Evolutionary conservation across 1,139 yeast genomes (phyloP).

Genomic region (Blastobotrys capitulatus): DNA sequence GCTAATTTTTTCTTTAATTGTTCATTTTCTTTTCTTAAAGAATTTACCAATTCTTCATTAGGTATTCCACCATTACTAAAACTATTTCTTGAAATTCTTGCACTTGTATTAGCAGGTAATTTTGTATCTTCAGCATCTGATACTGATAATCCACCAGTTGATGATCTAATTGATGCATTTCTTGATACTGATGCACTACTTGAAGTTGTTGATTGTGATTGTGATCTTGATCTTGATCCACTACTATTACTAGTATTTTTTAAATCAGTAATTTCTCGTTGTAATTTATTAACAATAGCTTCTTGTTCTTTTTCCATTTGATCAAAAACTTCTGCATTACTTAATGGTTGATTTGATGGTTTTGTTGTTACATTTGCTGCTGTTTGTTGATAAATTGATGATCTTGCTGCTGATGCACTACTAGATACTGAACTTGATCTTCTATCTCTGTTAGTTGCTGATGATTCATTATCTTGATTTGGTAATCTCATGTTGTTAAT

Average conservation of each 20-base stretch:
- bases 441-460: slow-evolving; percentile 9
- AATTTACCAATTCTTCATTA: slow-evolving; percentile 2
- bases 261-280: slow-evolving; percentile 31
- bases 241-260: slow-evolving; percentile 24
- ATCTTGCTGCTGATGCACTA: slow-evolving; percentile 13
- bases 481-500: not conserved
- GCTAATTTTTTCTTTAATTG: slow-evolving; percentile 30
- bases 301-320: slow-evolving; percentile 35
- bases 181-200: slow-evolving; percentile 29
- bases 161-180: slow-evolving; percentile 27
- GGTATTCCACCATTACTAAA: not conserved
- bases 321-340: slow-evolving; percentile 25
- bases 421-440: slow-evolving; percentile 14
- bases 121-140: slow-evolving; percentile 25
- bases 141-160: slow-evolving; percentile 17
- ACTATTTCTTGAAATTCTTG: not conserved
- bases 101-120: not conserved
- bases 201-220: slow-evolving; percentile 31
- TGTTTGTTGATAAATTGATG: slow-evolving; percentile 5
- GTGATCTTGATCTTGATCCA: slow-evolving; percentile 22
- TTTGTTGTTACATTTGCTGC: not conserved
- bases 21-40: slow-evolving; percentile 31
- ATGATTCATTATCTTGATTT: not conserved
- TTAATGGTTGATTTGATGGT: slow-evolving; percentile 6
- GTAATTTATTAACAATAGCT: slow-evolving; percentile 35